Percentiles rank a stretch among this genome's conserved stretches.
Evolutionary conservation across 768 basidiomycete genomes (phyloP).

Genomic region (Amanita pseudoporphyria): DNA sequence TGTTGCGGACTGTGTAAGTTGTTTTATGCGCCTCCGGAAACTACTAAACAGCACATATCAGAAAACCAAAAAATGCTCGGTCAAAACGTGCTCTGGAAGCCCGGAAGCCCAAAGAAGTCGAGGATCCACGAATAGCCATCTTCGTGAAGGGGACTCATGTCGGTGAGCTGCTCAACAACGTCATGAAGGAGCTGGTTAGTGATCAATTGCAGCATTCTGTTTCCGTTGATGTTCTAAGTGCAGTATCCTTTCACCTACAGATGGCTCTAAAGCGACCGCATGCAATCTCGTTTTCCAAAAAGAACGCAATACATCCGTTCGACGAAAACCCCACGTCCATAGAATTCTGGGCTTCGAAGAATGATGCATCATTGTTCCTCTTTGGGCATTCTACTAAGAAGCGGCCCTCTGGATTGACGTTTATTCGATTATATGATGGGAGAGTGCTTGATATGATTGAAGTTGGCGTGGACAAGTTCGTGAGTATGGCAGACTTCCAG

Average conservation of each 20-base stretch:
- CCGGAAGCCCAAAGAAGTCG: slow-evolving; percentile 82
- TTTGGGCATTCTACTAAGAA: slow-evolving; percentile 93
- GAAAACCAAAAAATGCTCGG: slow-evolving; percentile 93
- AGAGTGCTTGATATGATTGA: slow-evolving; percentile 93
- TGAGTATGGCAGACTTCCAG: slow-evolving; percentile 76
- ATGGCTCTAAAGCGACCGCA: slow-evolving; percentile 92
- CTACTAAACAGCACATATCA: slow-evolving; percentile 10
- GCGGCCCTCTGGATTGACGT: slow-evolving; percentile 76
- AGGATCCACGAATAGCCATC: slow-evolving; percentile 78
- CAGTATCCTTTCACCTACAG: slow-evolving; percentile 37
- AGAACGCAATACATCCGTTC: slow-evolving; percentile 87
- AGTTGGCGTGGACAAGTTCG: slow-evolving; percentile 76
- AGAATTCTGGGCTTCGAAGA: slow-evolving; percentile 90
- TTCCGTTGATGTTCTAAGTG: not conserved
- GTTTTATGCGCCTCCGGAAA: not conserved
- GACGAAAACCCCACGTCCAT: slow-evolving; percentile 64
- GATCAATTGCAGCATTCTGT: not conserved
- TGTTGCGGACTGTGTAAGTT: slow-evolving; percentile 19
- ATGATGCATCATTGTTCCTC: slow-evolving; percentile 88
- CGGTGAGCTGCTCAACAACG: slow-evolving; percentile 68
- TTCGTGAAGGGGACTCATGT: slow-evolving; percentile 87
- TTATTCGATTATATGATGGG: slow-evolving; percentile 81
- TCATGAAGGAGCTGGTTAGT: slow-evolving; percentile 85
- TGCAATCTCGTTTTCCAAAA: slow-evolving; percentile 88
- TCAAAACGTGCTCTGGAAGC: slow-evolving; percentile 85